phyloP scores from a whole-genome alignment of 202 grass and related monocot genomes.

The Hordeum pubiflorum region DNA sequence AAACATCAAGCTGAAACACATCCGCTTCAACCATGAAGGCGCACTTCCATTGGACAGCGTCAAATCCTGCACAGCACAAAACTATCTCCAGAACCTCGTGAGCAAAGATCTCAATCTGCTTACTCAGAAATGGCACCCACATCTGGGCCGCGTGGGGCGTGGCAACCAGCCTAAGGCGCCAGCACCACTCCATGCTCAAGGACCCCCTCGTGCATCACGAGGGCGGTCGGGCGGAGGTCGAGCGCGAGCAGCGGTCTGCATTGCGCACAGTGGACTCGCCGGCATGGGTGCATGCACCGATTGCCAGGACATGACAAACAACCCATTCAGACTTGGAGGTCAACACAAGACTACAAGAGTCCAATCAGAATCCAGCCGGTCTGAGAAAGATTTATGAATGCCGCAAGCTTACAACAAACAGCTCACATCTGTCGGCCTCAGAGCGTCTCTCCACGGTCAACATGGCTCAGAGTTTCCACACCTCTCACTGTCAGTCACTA shows the following conservation, averaged over 20 bases:
- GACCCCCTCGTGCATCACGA: neutral
- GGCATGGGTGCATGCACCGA: neutral
- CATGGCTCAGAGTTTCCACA: neutral
- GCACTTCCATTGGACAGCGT: too few relatives aligned
- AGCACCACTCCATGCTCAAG: too few relatives aligned
- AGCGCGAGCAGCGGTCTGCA: neutral
- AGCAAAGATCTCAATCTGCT: too few relatives aligned
- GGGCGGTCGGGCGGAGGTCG: neutral
- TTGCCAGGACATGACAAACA: neutral
- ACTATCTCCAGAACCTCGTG: neutral
- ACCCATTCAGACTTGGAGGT: neutral
- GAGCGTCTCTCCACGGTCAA: neutral
- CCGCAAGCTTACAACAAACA: neutral
- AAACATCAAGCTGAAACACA: too few relatives aligned
- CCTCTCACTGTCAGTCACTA: neutral
- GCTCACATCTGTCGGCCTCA: neutral
- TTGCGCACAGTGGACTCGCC: neutral
- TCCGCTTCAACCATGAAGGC: too few relatives aligned
- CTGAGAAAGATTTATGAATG: neutral
- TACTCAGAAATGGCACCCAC: too few relatives aligned
- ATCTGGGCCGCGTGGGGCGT: too few relatives aligned
- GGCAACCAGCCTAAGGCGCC: too few relatives aligned
- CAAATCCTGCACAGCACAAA: too few relatives aligned
- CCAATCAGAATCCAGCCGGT: neutral
- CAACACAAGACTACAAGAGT: neutral